These are phyloP conservation scores for Zizania palustris DNA, from an alignment of 202 grass and related monocot genomes.

Conservation along the genomic window DNA sequence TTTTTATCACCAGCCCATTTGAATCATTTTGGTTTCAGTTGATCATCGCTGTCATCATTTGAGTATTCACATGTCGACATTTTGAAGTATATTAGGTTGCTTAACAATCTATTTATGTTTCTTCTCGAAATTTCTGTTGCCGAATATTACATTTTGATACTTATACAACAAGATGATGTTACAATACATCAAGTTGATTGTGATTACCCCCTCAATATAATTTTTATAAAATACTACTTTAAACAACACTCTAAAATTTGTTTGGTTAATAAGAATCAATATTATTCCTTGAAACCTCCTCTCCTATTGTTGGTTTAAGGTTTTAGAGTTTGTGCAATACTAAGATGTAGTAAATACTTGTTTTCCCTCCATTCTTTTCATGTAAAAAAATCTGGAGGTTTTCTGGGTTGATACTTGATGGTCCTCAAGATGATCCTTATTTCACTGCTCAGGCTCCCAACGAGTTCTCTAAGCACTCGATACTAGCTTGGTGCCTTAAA, in stretches of 20 bases:
- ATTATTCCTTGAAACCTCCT: not conserved
- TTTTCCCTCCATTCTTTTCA: not conserved
- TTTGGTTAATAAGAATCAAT: not conserved
- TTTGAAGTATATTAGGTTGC: not conserved
- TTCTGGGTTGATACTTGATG: slow-evolving; percentile 23
- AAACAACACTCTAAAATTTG: not conserved
- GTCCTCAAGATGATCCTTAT: slow-evolving; percentile 16
- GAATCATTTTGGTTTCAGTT: not conserved
- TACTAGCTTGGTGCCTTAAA: slow-evolving; percentile 23
- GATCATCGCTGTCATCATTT: not conserved
- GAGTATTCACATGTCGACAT: not conserved
- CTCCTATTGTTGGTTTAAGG: slow-evolving; percentile 8
- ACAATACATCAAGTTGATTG: not conserved
- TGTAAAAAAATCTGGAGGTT: not conserved
- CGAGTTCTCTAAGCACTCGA: slow-evolving; percentile 15
- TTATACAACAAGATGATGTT: not conserved
- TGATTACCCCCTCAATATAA: not conserved
- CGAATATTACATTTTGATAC: not conserved
- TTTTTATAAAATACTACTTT: not conserved
- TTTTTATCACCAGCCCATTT: not conserved
- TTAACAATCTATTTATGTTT: not conserved
- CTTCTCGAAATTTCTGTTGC: not conserved
- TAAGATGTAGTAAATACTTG: not conserved
- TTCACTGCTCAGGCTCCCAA: not conserved
- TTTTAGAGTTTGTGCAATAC: not conserved